A percentile compares a stretch with the other conserved stretches of the same genome.
Conservation (phyloP, 1,284 basidiomycete genomes). For the Tetrapyrgos nigripes region DNA sequence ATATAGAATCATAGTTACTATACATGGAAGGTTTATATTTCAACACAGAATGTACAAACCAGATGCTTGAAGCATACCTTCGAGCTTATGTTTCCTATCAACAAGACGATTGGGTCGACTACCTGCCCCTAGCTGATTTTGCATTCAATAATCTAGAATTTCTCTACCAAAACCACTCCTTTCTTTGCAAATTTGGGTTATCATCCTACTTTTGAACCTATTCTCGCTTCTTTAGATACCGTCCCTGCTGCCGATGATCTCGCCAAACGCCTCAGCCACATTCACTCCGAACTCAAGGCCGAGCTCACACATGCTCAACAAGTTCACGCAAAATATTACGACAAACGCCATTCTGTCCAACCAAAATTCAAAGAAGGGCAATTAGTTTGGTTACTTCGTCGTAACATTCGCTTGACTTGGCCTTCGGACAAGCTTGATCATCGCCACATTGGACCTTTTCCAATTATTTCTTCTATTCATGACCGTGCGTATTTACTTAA, state of each 20-base stretch:
- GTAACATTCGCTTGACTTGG: too few relatives aligned
- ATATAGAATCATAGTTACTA: too few relatives aligned
- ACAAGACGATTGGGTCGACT: slow-evolving; percentile 15
- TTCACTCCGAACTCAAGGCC: slow-evolving; percentile 32
- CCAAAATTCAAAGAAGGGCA: too few relatives aligned
- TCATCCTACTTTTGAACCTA: slow-evolving; percentile 33
- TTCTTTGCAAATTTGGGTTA: slow-evolving; percentile 46
- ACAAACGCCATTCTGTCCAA: too few relatives aligned
- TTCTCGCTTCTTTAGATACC: slow-evolving; percentile 24
- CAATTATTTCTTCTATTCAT: background rate
- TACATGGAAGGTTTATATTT: too few relatives aligned
- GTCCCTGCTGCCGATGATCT: slow-evolving; percentile 30
- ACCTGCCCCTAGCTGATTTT: slow-evolving; percentile 41
- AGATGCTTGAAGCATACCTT: slow-evolving; percentile 10
- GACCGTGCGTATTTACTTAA: slow-evolving; percentile 32
- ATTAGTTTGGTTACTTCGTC: too few relatives aligned
- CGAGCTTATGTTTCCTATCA: slow-evolving; percentile 11
- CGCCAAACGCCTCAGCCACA: slow-evolving; percentile 18
- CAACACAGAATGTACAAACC: too few relatives aligned
- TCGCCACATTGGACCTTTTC: slow-evolving; percentile 6
- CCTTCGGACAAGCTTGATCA: slow-evolving; percentile 29
- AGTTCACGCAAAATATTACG: too few relatives aligned
- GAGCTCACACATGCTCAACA: slow-evolving; percentile 34
- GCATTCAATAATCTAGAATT: slow-evolving; percentile 48
- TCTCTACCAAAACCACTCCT: slow-evolving; percentile 52